Conservation (phyloP, 306 rosid species). For the Pterocarpus santalinus region DNA sequence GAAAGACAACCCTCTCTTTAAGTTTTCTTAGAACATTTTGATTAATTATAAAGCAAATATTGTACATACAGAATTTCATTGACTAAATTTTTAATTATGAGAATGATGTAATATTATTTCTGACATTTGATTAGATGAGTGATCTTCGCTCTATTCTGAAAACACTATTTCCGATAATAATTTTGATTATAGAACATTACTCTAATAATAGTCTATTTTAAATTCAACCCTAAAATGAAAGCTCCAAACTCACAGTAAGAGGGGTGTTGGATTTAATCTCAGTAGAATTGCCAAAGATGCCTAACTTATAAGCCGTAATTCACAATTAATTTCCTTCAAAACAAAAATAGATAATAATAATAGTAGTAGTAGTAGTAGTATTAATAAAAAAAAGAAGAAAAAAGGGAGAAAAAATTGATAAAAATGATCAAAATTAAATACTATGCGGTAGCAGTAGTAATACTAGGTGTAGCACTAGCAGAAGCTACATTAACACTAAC, state of each 20-base stretch:
- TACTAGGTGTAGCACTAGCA: constrained; percentile 35
- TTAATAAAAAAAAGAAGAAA: neutral
- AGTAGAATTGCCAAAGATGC: constrained; percentile 54
- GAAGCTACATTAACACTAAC: constrained; percentile 18
- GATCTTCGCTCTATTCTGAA: neutral
- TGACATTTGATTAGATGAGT: neutral
- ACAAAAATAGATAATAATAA: constrained; percentile 33
- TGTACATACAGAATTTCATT: neutral
- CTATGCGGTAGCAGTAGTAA: constrained; percentile 59
- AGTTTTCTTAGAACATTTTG: no score
- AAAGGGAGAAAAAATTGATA: neutral
- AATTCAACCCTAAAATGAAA: neutral
- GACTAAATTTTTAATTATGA: no score
- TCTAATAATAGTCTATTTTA: neutral
- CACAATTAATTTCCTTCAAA: constrained; percentile 52
- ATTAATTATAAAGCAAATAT: no score
- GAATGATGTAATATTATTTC: no score
- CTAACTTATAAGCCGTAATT: constrained; percentile 48
- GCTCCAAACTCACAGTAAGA: neutral
- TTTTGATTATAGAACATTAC: neutral
- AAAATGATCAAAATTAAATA: constrained; percentile 42
- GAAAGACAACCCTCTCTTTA: neutral
- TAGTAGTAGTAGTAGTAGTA: neutral
- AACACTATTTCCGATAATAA: neutral
- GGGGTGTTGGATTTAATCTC: constrained; percentile 34